A percentile compares a stretch with the other conserved stretches of the same genome.
phyloP scores from a whole-genome alignment of 106 monocot species.

The Phalaenopsis equestris region DNA sequence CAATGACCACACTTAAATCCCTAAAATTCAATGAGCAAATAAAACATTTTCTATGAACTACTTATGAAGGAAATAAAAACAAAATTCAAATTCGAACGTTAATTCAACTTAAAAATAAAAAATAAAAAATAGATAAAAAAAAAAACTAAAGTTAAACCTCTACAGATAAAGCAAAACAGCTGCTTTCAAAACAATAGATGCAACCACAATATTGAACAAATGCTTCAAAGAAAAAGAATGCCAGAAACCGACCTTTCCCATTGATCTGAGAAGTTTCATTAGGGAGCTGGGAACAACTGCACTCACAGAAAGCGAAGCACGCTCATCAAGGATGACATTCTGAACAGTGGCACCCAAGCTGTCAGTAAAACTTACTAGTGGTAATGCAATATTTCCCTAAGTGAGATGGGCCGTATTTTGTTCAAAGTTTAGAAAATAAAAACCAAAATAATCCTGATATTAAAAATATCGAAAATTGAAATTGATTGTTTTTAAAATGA shows the following conservation, averaged over 20 bases:
- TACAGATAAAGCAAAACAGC: background rate
- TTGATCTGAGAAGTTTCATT: conserved; percentile 44
- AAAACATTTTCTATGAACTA: background rate
- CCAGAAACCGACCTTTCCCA: conserved; percentile 41
- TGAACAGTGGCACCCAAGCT: conserved; percentile 22
- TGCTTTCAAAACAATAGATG: background rate
- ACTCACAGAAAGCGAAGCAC: conserved; percentile 58
- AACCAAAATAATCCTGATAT: too few species aligned
- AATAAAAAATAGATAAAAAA: background rate
- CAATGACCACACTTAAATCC: too few species aligned
- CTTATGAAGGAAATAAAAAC: background rate
- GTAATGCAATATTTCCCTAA: background rate
- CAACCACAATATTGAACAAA: background rate
- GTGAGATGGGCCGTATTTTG: background rate
- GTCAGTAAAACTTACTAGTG: background rate
- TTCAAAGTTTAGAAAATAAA: background rate
- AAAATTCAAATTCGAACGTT: background rate
- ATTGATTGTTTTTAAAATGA: too few species aligned
- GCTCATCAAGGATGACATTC: conserved; percentile 80
- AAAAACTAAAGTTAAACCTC: background rate
- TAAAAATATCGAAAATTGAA: too few species aligned
- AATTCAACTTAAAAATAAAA: background rate
- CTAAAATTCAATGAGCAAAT: background rate
- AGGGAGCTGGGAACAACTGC: conserved; percentile 50
- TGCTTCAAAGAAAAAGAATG: background rate